Evolutionary conservation across 106 monocot species (phyloP).

Genomic region (Allium cepa): DNA sequence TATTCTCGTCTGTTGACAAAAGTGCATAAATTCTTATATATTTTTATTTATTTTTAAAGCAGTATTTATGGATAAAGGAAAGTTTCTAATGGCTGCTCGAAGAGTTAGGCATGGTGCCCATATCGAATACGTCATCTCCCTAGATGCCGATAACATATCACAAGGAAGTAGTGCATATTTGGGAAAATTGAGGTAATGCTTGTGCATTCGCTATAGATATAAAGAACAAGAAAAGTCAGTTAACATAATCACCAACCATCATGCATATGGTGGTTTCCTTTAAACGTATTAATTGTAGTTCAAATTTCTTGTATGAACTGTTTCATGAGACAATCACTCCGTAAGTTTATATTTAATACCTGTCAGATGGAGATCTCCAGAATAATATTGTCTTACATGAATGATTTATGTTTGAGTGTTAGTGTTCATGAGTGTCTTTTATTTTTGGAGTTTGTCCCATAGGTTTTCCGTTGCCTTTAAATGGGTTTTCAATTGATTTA

Average conservation of each 20-base stretch:
- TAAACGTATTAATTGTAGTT: not conserved
- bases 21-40: not conserved
- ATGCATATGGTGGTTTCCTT: not conserved
- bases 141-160: slow-evolving; percentile 68
- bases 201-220: not conserved
- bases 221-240: too few relatives aligned
- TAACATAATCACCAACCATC: too few relatives aligned
- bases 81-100: slow-evolving; percentile 83
- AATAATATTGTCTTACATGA: too few relatives aligned
- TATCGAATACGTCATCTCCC: slow-evolving; percentile 65
- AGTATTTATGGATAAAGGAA: slow-evolving; percentile 70
- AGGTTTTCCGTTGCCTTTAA: too few relatives aligned
- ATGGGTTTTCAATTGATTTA: too few relatives aligned
- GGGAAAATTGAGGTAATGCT: slow-evolving; percentile 59
- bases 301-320: not conserved
- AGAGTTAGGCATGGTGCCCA: slow-evolving; percentile 50
- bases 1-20: not conserved
- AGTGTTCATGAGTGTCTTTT: too few relatives aligned
- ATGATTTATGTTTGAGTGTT: too few relatives aligned
- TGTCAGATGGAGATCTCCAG: not conserved
- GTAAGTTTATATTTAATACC: not conserved
- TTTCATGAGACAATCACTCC: not conserved
- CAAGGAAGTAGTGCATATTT: slow-evolving; percentile 60
- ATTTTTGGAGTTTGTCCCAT: too few relatives aligned
- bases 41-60: slow-evolving; percentile 9